These are phyloP conservation scores for Berkeleyomyces rouxiae DNA, from an alignment of 2,329 filamentous ascomycete genomes.

Conservation along the genomic window DNA sequence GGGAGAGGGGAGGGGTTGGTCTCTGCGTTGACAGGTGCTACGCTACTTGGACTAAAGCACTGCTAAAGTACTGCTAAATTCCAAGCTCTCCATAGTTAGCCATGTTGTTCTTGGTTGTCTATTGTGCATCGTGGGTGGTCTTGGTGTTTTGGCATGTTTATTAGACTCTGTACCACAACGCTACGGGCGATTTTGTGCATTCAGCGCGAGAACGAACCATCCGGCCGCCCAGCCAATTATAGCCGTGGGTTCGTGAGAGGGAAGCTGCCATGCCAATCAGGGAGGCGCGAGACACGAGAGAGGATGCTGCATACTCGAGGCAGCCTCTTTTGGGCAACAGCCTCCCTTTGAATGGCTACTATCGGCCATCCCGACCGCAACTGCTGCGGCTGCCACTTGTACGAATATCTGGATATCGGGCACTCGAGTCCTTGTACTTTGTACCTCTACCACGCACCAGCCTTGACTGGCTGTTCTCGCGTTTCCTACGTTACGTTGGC, in stretches of 20 bases:
- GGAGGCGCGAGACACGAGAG: not conserved
- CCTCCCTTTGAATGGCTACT: not conserved
- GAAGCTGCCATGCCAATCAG: not conserved
- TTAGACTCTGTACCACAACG: slow-evolving; percentile 3
- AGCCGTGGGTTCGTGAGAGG: not conserved
- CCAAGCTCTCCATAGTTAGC: not conserved
- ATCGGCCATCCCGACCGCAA: not conserved
- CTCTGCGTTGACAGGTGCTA: not conserved
- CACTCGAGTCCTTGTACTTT: too few relatives aligned
- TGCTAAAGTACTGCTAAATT: slow-evolving; percentile 2
- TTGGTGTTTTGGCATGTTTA: not conserved
- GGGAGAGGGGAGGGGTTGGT: not conserved
- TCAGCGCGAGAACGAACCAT: not conserved
- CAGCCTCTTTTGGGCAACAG: not conserved
- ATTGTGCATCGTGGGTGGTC: not conserved
- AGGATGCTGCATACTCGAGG: not conserved
- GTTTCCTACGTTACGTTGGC: too few relatives aligned
- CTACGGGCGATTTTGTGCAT: slow-evolving; percentile 5
- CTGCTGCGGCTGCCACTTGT: too few relatives aligned
- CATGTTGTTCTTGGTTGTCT: not conserved
- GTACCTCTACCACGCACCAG: too few relatives aligned
- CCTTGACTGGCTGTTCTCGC: too few relatives aligned
- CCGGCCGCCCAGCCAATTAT: not conserved
- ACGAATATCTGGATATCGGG: not conserved
- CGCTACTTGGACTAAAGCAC: not conserved